Evolutionary conservation across 345 rosid genomes (phyloP).

Genomic region (Camelina laxa): DNA sequence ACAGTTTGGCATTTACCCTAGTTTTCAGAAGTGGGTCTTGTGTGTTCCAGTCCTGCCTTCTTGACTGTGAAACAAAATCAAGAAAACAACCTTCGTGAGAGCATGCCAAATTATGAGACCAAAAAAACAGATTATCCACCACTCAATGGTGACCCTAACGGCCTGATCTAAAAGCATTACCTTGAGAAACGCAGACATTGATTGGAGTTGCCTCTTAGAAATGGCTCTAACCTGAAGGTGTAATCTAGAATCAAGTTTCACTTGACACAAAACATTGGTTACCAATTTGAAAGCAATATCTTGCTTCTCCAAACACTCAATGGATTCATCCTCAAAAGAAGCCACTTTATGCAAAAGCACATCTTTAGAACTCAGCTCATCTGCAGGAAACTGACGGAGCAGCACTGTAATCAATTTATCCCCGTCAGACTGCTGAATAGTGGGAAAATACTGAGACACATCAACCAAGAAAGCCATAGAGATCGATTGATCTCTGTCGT

Average conservation of each 20-base stretch:
- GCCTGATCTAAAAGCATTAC: conserved; percentile 41
- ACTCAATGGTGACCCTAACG: too few relatives aligned
- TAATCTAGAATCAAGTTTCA: conserved; percentile 57
- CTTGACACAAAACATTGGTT: conserved; percentile 56
- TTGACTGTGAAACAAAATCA: conserved; percentile 47
- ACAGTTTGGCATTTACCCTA: conserved; percentile 70
- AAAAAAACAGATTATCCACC: not conserved
- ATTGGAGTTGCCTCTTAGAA: conserved; percentile 81
- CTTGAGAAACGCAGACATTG: conserved; percentile 75
- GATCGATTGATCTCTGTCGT: conserved; percentile 45
- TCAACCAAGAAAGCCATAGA: conserved; percentile 63
- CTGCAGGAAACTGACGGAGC: conserved; percentile 53
- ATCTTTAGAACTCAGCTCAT: too few relatives aligned
- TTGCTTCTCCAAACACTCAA: conserved; percentile 81
- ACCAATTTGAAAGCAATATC: conserved; percentile 70
- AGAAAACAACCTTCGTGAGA: too few relatives aligned
- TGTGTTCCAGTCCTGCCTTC: conserved; percentile 80
- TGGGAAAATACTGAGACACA: conserved; percentile 62
- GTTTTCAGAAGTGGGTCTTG: conserved; percentile 68
- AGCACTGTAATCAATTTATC: conserved; percentile 57
- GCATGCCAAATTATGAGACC: not conserved
- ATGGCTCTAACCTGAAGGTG: conserved; percentile 62
- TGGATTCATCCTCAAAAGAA: conserved; percentile 72
- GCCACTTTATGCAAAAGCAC: conserved; percentile 47
- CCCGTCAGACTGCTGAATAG: conserved; percentile 58